These are phyloP conservation scores for Dalechampia spathulata DNA, from an alignment of 441 rosid genomes.

Conservation along the genomic window DNA sequence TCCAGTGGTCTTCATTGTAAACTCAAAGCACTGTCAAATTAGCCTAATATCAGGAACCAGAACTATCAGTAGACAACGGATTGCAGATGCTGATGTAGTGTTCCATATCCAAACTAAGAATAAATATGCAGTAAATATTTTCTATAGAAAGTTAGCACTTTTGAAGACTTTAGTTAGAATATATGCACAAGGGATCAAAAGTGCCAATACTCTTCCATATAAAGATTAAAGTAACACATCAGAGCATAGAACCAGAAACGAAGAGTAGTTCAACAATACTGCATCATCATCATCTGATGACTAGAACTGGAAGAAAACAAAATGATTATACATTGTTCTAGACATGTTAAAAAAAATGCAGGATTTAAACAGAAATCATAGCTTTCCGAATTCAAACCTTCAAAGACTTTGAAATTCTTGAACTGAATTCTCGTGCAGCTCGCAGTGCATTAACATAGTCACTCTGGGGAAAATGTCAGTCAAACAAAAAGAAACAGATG, in stretches of 20 bases:
- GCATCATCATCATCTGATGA: no score
- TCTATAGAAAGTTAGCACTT: neutral
- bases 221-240: no score
- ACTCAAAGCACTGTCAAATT: neutral
- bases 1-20: no score
- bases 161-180: neutral
- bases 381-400: conserved; percentile 38
- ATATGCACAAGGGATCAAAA: no score
- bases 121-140: neutral
- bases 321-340: neutral
- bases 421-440: conserved; percentile 79
- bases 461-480: conserved; percentile 38
- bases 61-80: neutral
- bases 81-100: neutral
- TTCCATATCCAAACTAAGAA: neutral
- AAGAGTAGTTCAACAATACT: neutral
- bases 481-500: neutral
- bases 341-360: neutral
- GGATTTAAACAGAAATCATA: conserved; percentile 2
- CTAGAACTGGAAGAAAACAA: no score
- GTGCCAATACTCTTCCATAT: no score
- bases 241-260: neutral
- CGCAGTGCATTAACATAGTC: conserved; percentile 84
- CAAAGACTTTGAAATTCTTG: conserved; percentile 62
- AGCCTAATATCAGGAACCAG: neutral